phyloP scores from a whole-genome alignment of 2,329 filamentous ascomycete species.

The Epichloe baconii region DNA sequence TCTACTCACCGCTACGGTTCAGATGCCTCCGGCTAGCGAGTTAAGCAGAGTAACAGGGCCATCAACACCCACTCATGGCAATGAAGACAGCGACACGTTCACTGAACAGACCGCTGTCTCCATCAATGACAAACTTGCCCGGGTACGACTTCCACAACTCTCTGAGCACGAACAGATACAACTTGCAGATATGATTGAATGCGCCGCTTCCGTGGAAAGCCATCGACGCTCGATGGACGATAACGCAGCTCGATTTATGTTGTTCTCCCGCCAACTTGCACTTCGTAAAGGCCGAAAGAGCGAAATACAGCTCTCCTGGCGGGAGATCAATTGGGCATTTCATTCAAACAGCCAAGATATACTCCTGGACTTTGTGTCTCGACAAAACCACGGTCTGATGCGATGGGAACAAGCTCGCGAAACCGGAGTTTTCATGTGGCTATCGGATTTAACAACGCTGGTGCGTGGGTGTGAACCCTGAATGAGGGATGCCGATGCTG shows the following conservation, averaged over 20 bases:
- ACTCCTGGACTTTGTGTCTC: constrained; percentile 66
- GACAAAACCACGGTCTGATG: constrained; percentile 67
- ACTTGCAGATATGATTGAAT: constrained; percentile 73
- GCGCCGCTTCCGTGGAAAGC: constrained; percentile 69
- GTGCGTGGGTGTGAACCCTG: constrained; percentile 34
- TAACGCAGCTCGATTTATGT: constrained; percentile 74
- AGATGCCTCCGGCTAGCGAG: constrained; percentile 1
- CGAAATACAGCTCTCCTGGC: constrained; percentile 56
- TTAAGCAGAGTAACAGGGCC: constrained; percentile 20
- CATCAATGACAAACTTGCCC: constrained; percentile 66
- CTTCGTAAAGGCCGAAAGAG: constrained; percentile 53
- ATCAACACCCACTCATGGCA: constrained; percentile 26
- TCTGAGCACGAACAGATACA: constrained; percentile 80
- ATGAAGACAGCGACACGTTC: constrained; percentile 43
- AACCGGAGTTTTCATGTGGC: constrained; percentile 90
- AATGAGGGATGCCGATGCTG: constrained; percentile 1
- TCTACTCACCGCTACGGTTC: not conserved
- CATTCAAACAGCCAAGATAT: constrained; percentile 84
- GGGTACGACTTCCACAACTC: constrained; percentile 62
- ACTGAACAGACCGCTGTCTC: constrained; percentile 56
- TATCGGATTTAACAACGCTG: constrained; percentile 62
- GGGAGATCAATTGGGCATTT: constrained; percentile 77
- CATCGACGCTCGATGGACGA: constrained; percentile 82
- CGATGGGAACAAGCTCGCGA: constrained; percentile 77
- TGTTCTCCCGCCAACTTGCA: constrained; percentile 75